Conservation (phyloP, 805 yeast genomes). For the Barnettozyma vustinii region DNA sequence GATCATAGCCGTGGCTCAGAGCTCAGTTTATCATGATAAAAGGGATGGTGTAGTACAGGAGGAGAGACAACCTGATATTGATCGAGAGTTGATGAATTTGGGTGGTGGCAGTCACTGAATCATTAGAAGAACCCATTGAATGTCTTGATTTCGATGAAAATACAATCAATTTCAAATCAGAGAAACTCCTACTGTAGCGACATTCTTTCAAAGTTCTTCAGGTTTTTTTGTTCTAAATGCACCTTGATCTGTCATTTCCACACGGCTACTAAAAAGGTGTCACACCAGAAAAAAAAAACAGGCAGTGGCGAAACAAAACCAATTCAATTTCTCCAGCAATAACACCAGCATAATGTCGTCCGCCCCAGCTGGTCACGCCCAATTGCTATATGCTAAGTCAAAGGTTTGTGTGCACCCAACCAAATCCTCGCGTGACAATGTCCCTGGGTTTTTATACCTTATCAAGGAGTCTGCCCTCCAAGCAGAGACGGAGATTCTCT, state of each 20-base stretch:
- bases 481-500: slow-evolving; percentile 42
- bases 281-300: background rate
- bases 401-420: slow-evolving; percentile 85
- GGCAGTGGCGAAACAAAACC: background rate
- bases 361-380: slow-evolving; percentile 19
- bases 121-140: background rate
- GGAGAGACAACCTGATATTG: slow-evolving; percentile 11
- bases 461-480: slow-evolving; percentile 44
- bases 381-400: slow-evolving; percentile 43
- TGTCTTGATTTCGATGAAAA: no score
- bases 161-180: no score
- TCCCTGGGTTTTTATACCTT: slow-evolving; percentile 71
- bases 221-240: no score
- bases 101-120: background rate
- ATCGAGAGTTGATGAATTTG: slow-evolving; percentile 18
- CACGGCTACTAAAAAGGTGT: background rate
- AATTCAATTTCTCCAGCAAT: background rate
- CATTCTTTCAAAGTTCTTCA: no score
- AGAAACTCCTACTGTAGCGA: no score
- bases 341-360: background rate
- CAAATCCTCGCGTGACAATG: slow-evolving; percentile 63
- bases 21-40: background rate
- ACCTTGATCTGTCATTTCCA: background rate
- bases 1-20: slow-evolving; percentile 9
- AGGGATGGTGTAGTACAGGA: background rate